Conservation (phyloP, 257 asterid species). For the Echium plantagineum region DNA sequence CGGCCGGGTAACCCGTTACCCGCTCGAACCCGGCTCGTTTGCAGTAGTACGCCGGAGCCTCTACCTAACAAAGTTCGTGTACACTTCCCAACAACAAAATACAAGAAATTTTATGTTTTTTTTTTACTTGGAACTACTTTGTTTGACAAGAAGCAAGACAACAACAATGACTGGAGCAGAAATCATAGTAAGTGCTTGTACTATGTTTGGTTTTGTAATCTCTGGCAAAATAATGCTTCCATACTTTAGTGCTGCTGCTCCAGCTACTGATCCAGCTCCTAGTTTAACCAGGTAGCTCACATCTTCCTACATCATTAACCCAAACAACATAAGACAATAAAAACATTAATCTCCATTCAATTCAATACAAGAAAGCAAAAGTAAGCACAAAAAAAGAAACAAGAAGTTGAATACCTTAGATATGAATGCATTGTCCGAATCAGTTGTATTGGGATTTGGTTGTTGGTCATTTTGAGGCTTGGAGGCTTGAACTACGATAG, state of each 20-base stretch:
- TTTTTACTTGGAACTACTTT: slow-evolving; percentile 24
- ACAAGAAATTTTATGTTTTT: not conserved
- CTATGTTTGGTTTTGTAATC: slow-evolving; percentile 39
- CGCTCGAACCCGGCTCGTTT: no score
- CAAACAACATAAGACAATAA: not conserved
- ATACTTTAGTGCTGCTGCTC: slow-evolving; percentile 59
- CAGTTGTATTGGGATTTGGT: slow-evolving; percentile 4
- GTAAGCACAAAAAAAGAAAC: not conserved
- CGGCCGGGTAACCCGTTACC: no score
- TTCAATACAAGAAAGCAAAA: not conserved
- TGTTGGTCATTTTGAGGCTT: slow-evolving; percentile 12
- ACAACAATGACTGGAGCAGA: slow-evolving; percentile 38
- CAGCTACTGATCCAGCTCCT: slow-evolving; percentile 50
- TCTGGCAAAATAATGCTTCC: slow-evolving; percentile 48
- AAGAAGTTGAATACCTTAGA: slow-evolving; percentile 18
- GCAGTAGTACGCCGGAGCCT: no score
- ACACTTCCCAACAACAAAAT: no score
- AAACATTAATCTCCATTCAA: not conserved
- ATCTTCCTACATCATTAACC: slow-evolving; percentile 30
- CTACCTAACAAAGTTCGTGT: no score
- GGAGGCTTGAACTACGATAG: slow-evolving; percentile 13
- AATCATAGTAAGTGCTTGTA: slow-evolving; percentile 34
- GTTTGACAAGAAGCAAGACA: slow-evolving; percentile 29
- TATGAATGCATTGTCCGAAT: slow-evolving; percentile 8
- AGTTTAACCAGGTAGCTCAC: slow-evolving; percentile 35